A percentile compares a stretch with the other conserved stretches of the same genome.
phyloP scores from a whole-genome alignment of 495 filamentous ascomycete species.

The Niebla homalea region DNA sequence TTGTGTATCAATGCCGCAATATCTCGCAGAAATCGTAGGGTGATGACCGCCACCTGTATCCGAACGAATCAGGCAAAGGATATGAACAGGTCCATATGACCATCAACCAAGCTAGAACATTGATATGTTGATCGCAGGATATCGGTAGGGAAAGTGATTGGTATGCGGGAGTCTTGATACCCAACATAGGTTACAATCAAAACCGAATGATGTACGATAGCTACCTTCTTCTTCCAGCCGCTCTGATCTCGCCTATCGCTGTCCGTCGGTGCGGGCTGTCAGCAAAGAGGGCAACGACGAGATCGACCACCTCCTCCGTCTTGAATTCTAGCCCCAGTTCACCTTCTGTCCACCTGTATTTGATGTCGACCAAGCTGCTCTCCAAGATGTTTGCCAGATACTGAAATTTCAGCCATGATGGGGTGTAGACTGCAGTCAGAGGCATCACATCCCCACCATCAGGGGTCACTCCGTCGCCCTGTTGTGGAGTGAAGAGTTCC shows the following conservation, averaged over 20 bases:
- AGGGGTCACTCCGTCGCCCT: conserved; percentile 6
- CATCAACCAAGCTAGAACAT: no score
- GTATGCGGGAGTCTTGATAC: no score
- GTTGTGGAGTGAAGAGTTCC: conserved; percentile 57
- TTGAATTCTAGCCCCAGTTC: conserved; percentile 75
- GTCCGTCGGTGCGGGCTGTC: conserved; percentile 66
- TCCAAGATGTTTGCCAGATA: conserved; percentile 82
- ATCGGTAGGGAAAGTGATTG: no score
- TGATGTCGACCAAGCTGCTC: conserved; percentile 77
- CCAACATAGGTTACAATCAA: no score
- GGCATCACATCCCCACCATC: conserved; percentile 34
- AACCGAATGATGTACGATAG: no score
- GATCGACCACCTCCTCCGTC: conserved; percentile 69
- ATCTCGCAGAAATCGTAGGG: no score
- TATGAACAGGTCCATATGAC: no score
- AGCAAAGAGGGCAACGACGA: conserved; percentile 82
- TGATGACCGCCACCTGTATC: no score
- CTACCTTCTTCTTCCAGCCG: conserved; percentile 7
- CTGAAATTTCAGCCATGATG: conserved; percentile 78
- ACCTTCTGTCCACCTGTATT: conserved; percentile 75
- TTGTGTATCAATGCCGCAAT: no score
- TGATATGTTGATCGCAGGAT: no score
- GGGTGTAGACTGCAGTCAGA: conserved; percentile 64
- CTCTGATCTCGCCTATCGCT: conserved; percentile 65
- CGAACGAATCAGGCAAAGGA: no score